These are phyloP conservation scores for Colletotrichum cereale DNA, from an alignment of 2,329 filamentous ascomycete species.

Conservation along the genomic window DNA sequence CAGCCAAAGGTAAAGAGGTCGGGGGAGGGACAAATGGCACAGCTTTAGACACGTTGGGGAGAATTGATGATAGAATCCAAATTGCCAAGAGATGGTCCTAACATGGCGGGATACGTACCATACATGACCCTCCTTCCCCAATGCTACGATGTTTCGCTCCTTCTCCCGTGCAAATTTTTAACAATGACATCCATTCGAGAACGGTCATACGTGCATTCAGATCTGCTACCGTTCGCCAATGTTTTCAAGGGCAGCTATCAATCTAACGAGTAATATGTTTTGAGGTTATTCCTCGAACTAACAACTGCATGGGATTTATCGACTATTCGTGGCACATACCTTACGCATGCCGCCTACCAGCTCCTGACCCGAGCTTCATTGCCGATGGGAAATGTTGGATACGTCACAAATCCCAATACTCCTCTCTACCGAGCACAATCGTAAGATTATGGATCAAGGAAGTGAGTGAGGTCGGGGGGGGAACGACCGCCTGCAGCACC, in stretches of 20 bases:
- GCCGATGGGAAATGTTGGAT: neutral
- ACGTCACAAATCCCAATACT: no score
- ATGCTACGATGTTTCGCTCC: neutral
- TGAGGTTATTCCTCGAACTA: no score
- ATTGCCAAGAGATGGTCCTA: neutral
- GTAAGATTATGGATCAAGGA: neutral
- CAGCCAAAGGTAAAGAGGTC: constrained; percentile 1
- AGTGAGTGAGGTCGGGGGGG: neutral
- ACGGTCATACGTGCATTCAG: neutral
- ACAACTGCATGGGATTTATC: neutral
- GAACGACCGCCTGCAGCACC: neutral
- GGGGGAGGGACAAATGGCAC: no score
- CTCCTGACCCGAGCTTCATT: neutral
- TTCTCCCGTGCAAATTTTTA: neutral
- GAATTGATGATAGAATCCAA: neutral
- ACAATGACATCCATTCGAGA: neutral
- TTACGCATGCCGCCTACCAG: neutral
- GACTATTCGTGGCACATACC: neutral
- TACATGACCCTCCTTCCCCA: neutral
- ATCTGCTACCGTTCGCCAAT: neutral
- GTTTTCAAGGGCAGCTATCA: neutral
- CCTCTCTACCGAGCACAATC: no score
- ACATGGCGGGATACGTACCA: neutral
- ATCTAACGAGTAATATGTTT: neutral
- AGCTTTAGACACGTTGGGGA: neutral